Evolutionary conservation across 2,329 filamentous ascomycete genomes (phyloP), one percentile per base, ranked within the genome.

Genomic region (Huntiella omanensis): DNA sequence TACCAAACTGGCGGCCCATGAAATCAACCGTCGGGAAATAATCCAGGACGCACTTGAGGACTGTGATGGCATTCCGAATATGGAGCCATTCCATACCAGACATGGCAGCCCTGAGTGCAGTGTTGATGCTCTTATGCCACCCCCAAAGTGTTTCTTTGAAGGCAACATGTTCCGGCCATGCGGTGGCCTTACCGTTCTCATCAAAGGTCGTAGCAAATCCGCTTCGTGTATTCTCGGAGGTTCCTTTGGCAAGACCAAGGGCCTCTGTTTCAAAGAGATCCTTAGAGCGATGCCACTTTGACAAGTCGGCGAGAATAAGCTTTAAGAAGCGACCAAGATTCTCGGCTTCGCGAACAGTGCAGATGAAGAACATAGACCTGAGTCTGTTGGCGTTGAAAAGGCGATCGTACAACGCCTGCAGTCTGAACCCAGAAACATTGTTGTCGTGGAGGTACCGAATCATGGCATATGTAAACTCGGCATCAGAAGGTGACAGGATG

Each of bases 81-180:
- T 95, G 87, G 81, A 95, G 95, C 73, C 91, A 98, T 61, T 96
- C 88, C 32, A 75, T 77, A 22, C 80, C 80, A 13, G 76, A 75
- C 40, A 98, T 69, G 58, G 88, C 95, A 34, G 73, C 72, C 58
- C 86, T 87, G 46, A 98, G 66, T 2, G 88, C 84, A 43, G 67
- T 73, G 54, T 81, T 82, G 38, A 98, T 65, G 52, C 82, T 77
- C 55, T 80, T 77, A 60, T 98, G 92, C 86, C 88, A 96, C 54
- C 83, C 82, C 66, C 82, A 91, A 32, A 95, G 68, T 45, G 92
- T 65, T 54, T 83, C 79, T 43, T 85, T 79, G 65, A 92, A 98
- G 46, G 85, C 77, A 52, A 87, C 83, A 59, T 85, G 91, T 48
- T 86, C 80, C 50, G 95, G 66, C 54, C 86, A 81, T 1, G 69